Base-by-base conservation (phyloP, 1,139 yeast species). In the Saccharomycopsis crataegensis region DNA sequence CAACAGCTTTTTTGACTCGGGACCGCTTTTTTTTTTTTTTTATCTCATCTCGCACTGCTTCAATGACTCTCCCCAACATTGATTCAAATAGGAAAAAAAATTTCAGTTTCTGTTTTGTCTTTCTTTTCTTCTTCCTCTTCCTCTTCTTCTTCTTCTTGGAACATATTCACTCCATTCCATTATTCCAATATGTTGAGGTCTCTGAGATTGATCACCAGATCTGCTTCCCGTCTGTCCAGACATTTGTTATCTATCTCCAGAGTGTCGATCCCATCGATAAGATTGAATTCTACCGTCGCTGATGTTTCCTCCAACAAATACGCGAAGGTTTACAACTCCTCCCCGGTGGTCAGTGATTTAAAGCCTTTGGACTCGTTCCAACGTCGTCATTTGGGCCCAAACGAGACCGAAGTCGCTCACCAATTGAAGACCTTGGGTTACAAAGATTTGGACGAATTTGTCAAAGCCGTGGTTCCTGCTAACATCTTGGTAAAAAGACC, bases 301-400 rank as follows among this genome's bases (percentile, higher is more conserved):
- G 70, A 76, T 59, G 74, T 81, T 16, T 76, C 81, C 12, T 74
- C 79, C 28, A 67, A 64, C 4, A 68, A 74, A 59, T 79, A 76
- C 60, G 60, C 63, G 1, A 61, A 65, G 37, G 71, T 78, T n/a
- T 76, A 69, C 60, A 65, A 69, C 55, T 64, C 67, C 33, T 51
- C 34, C 8, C 38, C 44, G 9, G 12, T 52, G 9, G 38, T 43
- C 37, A 34, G 36, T 2, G 49, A 37, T 7, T 34, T 50, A n/a
- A 51, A 46, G 14, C 58, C 59, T 6, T 57, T 63, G 56, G 99
- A 93, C 66, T 84, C 94, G 2, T 93, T 91, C 68, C 80, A 88
- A 51, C 80, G 94, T 66, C 86, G 98, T 64, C 99, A 93, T 71
- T 75, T 90, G 59, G 99, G 99, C 14, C 94, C 97, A 22, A 75